Base-by-base conservation (phyloP, 1,139 yeast species). In the Yamadazyma triangularis region DNA sequence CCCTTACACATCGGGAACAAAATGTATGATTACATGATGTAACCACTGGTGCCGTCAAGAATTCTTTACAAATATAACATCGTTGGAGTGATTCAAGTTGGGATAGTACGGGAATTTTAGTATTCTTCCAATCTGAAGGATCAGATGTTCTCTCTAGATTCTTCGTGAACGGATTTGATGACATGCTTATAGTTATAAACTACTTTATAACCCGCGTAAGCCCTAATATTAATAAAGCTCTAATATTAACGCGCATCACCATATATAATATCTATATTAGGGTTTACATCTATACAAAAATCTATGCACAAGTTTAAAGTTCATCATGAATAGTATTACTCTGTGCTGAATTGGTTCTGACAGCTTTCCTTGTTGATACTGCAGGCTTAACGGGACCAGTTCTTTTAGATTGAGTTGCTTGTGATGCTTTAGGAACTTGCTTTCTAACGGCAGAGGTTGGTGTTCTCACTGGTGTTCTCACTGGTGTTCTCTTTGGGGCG, bases 51-150 rank as follows among this genome's bases (percentile, higher is more conserved):
- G 93, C 89, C 27, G 61, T 69, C 38, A 85, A 64, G 41, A 82
- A 77, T 38, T 88, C 96, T 50, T 89, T 87, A 53, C 98, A 91
- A n/a, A 91, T 83, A 45, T 82, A 88, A 49, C 98, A 91, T 48
- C 95, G 56, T 35, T 88, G 65, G 12, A 82, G 63, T 2, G 84
- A 66, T 41, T 89, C 96, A 5, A 89, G 58, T 30, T 73, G 79
- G 2, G 69, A 48, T 8, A 88, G 51, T 15, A 55, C 58, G 5
- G 95, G 88, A 4, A 80, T 47, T 16, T 48, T 44, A 1, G 87
- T 70, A 2, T 38, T 29, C 10, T 53, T 42, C 79, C 89, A 86
- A 48, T 86, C 95, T 6, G 80, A 64, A 1, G 94, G 82, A 50
- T 86, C 94, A 0, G 79, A 65, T 13, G 33, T 31, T 19, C 4